Evolutionary conservation across 306 rosid species (phyloP).

Genomic region (Chamaecrista fasciculata): DNA sequence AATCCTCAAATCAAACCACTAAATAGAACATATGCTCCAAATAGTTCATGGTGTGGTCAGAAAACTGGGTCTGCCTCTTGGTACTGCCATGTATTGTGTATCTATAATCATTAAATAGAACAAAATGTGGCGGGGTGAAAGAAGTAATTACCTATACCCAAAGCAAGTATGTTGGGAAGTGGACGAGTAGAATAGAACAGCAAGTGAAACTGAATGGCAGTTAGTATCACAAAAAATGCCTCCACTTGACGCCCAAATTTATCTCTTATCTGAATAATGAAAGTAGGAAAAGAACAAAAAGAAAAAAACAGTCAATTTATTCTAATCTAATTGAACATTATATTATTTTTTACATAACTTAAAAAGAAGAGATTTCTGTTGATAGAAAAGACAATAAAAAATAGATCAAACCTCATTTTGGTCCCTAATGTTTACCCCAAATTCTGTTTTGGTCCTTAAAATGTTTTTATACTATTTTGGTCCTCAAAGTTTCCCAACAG

Average conservation of each 20-base stretch:
- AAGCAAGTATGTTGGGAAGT: slow-evolving; percentile 79
- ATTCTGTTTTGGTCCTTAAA: too few species aligned
- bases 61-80: too few species aligned
- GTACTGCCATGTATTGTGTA: not conserved
- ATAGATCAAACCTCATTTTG: too few species aligned
- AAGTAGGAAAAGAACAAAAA: slow-evolving; percentile 6
- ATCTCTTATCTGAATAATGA: slow-evolving; percentile 55
- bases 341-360: not conserved
- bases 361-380: not conserved
- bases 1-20: not conserved
- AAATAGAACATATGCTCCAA: not conserved
- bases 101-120: not conserved
- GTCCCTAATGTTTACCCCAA: too few species aligned
- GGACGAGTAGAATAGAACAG: slow-evolving; percentile 90
- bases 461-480: too few species aligned
- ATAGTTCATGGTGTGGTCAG: not conserved
- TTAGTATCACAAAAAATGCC: slow-evolving; percentile 73
- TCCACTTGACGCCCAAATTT: slow-evolving; percentile 89
- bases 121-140: not conserved
- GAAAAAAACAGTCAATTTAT: slow-evolving; percentile 12
- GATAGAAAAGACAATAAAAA: not conserved
- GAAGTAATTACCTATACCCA: slow-evolving; percentile 63
- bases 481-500: too few species aligned
- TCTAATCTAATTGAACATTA: slow-evolving; percentile 1
- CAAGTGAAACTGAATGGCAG: slow-evolving; percentile 80